phyloP scores from a whole-genome alignment of 495 filamentous ascomycete genomes.

The Penicillium chermesinum region DNA sequence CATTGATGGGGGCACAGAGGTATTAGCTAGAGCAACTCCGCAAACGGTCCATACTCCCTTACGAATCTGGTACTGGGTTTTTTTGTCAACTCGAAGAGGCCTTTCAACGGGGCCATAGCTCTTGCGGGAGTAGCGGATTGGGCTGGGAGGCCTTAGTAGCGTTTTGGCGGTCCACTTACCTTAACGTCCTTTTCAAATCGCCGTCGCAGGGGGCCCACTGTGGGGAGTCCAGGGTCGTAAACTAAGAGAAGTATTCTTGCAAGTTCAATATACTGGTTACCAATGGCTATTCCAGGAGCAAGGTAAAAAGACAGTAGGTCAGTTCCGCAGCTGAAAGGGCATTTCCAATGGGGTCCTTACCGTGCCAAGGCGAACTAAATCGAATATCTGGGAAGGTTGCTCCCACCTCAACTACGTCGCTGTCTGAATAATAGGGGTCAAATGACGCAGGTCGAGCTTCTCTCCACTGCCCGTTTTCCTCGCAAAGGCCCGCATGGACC shows the following conservation, averaged over 20 bases:
- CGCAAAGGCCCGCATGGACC: slow-evolving; percentile 15
- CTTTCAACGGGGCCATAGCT: too few species aligned
- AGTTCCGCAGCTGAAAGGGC: neutral
- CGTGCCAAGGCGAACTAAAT: slow-evolving; percentile 22
- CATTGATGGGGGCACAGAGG: slow-evolving; percentile 20
- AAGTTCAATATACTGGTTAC: slow-evolving; percentile 20
- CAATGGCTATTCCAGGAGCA: slow-evolving; percentile 20
- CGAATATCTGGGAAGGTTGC: slow-evolving; percentile 19
- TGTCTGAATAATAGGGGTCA: slow-evolving; percentile 20
- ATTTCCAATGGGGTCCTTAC: slow-evolving; percentile 5
- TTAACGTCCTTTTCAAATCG: slow-evolving; percentile 15
- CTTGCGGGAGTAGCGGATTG: too few species aligned
- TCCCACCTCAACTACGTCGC: slow-evolving; percentile 16
- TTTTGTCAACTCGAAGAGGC: neutral
- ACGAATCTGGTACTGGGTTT: slow-evolving; percentile 14
- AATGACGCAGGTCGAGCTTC: slow-evolving; percentile 18
- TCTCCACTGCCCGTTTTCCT: slow-evolving; percentile 19
- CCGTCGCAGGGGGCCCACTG: slow-evolving; percentile 16
- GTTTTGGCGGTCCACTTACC: slow-evolving; percentile 9
- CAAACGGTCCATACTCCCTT: slow-evolving; percentile 23
- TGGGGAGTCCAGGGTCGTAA: slow-evolving; percentile 18
- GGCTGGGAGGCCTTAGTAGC: too few species aligned
- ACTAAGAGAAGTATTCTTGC: slow-evolving; percentile 18
- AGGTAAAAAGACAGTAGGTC: too few species aligned
- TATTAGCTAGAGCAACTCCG: slow-evolving; percentile 22